Percentiles rank a stretch among this genome's conserved stretches.
Conservation (phyloP, 352 stramenopile species). For the Globisporangium mamillatum region DNA sequence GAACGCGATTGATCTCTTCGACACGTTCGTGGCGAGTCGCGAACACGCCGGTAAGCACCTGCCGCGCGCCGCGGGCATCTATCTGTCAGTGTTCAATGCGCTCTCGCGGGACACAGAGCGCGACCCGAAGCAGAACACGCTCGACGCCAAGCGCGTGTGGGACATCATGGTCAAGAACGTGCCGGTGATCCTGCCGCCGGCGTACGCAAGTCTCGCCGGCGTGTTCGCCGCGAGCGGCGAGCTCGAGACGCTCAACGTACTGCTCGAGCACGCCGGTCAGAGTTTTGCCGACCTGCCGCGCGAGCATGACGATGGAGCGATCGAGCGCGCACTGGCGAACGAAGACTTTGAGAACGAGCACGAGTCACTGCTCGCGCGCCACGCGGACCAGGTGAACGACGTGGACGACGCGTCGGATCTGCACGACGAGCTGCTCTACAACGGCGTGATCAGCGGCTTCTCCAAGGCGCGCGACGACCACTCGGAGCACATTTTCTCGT, state of each 20-base stretch:
- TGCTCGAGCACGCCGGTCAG: conserved; percentile 55
- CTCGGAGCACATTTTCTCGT: conserved; percentile 57
- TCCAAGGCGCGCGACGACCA: conserved; percentile 72
- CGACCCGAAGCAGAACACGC: conserved; percentile 60
- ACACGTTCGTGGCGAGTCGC: conserved; percentile 59
- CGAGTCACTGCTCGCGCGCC: conserved; percentile 13
- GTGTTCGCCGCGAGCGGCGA: conserved; percentile 79
- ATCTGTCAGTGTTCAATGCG: conserved; percentile 81
- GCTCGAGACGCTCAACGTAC: conserved; percentile 56
- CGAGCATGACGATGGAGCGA: conserved; percentile 20
- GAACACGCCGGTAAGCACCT: conserved; percentile 21
- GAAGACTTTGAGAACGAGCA: conserved; percentile 30
- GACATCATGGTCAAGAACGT: conserved; percentile 69
- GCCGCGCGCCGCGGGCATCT: conserved; percentile 51
- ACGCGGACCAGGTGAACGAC: conserved; percentile 25
- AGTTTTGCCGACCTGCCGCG: conserved; percentile 30
- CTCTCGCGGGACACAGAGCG: conserved; percentile 65
- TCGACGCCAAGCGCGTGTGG: conserved; percentile 73
- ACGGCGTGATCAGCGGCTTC: conserved; percentile 79
- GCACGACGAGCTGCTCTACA: conserved; percentile 60
- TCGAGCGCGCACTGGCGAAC: conserved; percentile 20
- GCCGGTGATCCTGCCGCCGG: conserved; percentile 58
- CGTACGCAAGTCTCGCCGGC: conserved; percentile 78
- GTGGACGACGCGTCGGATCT: conserved; percentile 31
- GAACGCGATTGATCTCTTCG: conserved; percentile 62